phyloP scores from a whole-genome alignment of 2,329 filamentous ascomycete species.

The Orbilia javanica region DNA sequence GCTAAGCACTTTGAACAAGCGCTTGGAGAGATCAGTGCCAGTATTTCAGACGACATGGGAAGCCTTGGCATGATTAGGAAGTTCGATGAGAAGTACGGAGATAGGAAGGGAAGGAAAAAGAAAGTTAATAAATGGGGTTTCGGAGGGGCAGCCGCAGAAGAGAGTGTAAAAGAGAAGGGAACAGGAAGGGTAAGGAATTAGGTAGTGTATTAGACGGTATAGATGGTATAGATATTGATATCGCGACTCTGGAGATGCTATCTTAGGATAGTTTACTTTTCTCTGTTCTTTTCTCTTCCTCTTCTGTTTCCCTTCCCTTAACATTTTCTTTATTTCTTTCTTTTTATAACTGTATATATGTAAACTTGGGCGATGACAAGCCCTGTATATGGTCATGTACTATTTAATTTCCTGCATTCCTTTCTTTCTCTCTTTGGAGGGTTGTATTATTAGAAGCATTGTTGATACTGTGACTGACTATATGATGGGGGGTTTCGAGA shows the following conservation, averaged over 20 bases:
- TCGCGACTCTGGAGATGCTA: conserved; percentile 21
- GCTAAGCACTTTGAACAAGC: conserved; percentile 84
- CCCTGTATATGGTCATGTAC: conserved; percentile 31
- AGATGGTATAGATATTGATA: conserved; percentile 13
- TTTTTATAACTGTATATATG: conserved; percentile 43
- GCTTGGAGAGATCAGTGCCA: conserved; percentile 88
- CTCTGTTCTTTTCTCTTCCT: background rate
- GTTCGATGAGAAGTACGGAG: conserved; percentile 95
- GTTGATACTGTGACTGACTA: background rate
- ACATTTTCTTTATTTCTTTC: background rate
- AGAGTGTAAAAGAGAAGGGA: conserved; percentile 57
- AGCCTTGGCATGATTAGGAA: conserved; percentile 87
- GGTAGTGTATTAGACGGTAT: conserved; percentile 1
- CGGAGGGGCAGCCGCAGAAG: conserved; percentile 63
- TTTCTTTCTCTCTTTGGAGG: background rate
- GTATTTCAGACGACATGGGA: conserved; percentile 93
- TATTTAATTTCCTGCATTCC: background rate
- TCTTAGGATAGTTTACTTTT: conserved; percentile 6
- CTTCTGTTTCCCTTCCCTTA: background rate
- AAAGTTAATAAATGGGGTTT: conserved; percentile 75
- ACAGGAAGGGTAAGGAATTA: conserved; percentile 61
- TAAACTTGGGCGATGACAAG: conserved; percentile 29
- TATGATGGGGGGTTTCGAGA: background rate
- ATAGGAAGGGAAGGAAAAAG: conserved; percentile 76
- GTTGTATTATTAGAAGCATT: conserved; percentile 12